phyloP scores from a whole-genome alignment of 768 basidiomycete species.

The Psilocybe cubensis region DNA sequence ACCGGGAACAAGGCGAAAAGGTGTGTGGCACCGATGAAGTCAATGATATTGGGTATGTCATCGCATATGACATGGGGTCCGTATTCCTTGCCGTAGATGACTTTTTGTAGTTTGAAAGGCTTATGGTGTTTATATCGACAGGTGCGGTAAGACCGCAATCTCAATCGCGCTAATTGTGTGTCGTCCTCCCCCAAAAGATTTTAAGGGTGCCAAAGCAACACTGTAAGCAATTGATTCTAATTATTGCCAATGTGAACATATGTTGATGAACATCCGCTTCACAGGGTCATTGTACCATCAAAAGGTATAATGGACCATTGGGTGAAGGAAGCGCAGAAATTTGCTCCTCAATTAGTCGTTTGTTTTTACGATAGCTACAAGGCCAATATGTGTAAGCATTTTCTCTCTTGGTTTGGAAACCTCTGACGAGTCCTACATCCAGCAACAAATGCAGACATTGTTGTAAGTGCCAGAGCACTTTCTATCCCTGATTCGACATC shows the following conservation, averaged over 20 bases:
- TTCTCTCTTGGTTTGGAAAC: neutral
- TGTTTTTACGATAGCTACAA: constrained; percentile 2
- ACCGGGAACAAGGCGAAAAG: constrained; percentile 14
- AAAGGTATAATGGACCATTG: constrained; percentile 11
- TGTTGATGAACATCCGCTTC: neutral
- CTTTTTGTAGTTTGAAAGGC: neutral
- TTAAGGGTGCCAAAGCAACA: constrained; percentile 2
- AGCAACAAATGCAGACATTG: constrained; percentile 2
- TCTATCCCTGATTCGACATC: neutral
- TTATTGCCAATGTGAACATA: neutral
- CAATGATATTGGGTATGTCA: constrained; percentile 13
- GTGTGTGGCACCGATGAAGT: constrained; percentile 13
- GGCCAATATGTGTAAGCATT: neutral
- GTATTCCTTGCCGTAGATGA: neutral
- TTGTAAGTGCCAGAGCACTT: neutral
- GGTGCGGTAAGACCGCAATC: constrained; percentile 7
- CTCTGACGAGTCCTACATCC: neutral
- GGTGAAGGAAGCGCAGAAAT: constrained; percentile 6
- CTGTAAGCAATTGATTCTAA: neutral
- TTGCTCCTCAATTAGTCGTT: constrained; percentile 8
- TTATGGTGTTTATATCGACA: neutral
- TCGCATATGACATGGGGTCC: constrained; percentile 20
- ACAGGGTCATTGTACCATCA: constrained; percentile 7
- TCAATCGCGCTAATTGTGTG: constrained; percentile 4
- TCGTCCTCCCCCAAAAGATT: neutral